A percentile compares a stretch with the other conserved stretches of the same genome.
phyloP scores from a whole-genome alignment of 2,329 filamentous ascomycete species.

The Helotiales sp. region DNA sequence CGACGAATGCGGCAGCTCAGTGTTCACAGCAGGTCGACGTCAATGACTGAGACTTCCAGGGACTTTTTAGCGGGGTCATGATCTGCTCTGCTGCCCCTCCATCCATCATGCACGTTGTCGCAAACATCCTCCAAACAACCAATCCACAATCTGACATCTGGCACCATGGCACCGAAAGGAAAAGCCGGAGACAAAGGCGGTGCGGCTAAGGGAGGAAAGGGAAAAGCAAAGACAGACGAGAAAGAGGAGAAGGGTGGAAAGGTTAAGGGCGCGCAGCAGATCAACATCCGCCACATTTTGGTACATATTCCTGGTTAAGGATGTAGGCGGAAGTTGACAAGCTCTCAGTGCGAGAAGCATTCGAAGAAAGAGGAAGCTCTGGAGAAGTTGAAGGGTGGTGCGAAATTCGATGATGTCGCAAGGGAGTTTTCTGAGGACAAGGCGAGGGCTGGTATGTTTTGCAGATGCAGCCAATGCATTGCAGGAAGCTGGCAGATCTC shows the following conservation, averaged over 20 bases:
- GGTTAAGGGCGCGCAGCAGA: slow-evolving; percentile 62
- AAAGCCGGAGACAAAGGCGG: slow-evolving; percentile 30
- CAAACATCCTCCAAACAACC: background rate
- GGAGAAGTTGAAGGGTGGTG: slow-evolving; percentile 63
- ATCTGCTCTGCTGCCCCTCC: slow-evolving; percentile 10
- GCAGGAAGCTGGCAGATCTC: background rate
- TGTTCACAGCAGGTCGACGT: background rate
- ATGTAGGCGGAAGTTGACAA: slow-evolving; percentile 12
- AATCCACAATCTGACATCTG: background rate
- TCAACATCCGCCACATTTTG: slow-evolving; percentile 72
- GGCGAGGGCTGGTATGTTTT: slow-evolving; percentile 58
- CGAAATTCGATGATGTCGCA: slow-evolving; percentile 75
- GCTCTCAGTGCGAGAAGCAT: slow-evolving; percentile 68
- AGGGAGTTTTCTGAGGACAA: slow-evolving; percentile 76
- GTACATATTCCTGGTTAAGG: slow-evolving; percentile 18
- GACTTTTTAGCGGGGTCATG: slow-evolving; percentile 12
- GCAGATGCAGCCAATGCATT: background rate
- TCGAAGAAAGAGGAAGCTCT: slow-evolving; percentile 76
- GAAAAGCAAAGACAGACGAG: slow-evolving; percentile 42
- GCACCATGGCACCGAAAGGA: slow-evolving; percentile 33
- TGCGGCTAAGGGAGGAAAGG: slow-evolving; percentile 34
- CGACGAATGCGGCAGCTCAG: no score
- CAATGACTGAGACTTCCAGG: background rate
- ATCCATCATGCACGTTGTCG: slow-evolving; percentile 5
- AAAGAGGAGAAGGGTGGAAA: slow-evolving; percentile 39